Evolutionary conservation across 169 alveolate genomes (phyloP).

Genomic region (Cryptosporidium canis): DNA sequence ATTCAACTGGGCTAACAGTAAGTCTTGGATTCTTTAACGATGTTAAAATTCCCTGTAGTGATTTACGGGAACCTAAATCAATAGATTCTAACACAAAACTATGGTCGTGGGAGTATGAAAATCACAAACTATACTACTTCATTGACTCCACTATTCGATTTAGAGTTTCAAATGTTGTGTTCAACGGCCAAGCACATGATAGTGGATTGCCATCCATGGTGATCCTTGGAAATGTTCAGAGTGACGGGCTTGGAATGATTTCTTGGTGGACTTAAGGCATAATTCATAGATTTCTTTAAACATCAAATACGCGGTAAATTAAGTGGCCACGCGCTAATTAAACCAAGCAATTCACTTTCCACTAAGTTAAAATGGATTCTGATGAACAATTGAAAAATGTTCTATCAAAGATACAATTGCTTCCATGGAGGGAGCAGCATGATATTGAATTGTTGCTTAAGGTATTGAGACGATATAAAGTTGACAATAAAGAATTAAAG

Average conservation of each 20-base stretch:
- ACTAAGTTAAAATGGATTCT: constrained; percentile 38
- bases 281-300: not conserved
- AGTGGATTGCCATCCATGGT: constrained; percentile 39
- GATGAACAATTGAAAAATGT: not conserved
- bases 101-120: constrained; percentile 73
- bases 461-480: constrained; percentile 10
- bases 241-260: constrained; percentile 67
- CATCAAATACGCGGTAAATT: not conserved
- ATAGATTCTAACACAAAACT: constrained; percentile 23
- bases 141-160: constrained; percentile 48
- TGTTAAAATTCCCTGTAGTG: constrained; percentile 56
- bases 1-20: constrained; percentile 60
- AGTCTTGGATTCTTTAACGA: constrained; percentile 66
- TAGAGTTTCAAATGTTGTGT: constrained; percentile 26
- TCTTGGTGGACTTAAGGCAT: constrained; percentile 62
- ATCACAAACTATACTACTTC: constrained; percentile 25
- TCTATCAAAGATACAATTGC: constrained; percentile 40
- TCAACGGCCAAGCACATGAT: constrained; percentile 20
- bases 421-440: constrained; percentile 59
- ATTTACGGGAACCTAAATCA: constrained; percentile 65
- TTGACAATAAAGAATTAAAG: not conserved
- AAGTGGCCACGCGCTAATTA: not conserved
- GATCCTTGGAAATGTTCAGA: constrained; percentile 56
- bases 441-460: constrained; percentile 33
- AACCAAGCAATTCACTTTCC: not conserved